Base-by-base conservation (phyloP, 371 early-diverging fungal genomes). In the Lichtheimia corymbifera region DNA sequence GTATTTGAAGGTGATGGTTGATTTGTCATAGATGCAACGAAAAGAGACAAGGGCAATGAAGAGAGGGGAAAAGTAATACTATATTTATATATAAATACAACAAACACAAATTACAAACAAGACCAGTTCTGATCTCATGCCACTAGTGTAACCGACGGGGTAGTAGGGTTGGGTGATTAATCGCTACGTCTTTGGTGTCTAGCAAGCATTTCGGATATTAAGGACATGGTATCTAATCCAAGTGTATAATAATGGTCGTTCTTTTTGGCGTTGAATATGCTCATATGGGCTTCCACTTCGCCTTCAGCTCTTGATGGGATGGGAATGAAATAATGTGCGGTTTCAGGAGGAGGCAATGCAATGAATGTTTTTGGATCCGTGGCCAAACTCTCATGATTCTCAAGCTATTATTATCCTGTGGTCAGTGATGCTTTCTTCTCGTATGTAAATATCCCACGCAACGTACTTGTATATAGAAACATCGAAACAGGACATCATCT, bases 181-280 rank as follows among this genome's bases (percentile, higher is more conserved):
- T 35, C 35, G 4, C 35, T 35, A 35, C 43, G 20, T 56, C 61
- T 2, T n/a, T 61, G 22, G 2, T 51, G 71, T 35, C 70, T 53
- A 24, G 67, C 74, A 3, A 85, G 65, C 83, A 83, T 83, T 27
- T 65, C 67, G 13, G 69, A 65, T 13, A 85, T 65, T 17, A 77
- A 49, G n/a, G 64, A 60, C 3, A 77, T 71, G 0, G 83, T 71
- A 53, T 81, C 80, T 12, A 66, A 71, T 0, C 83, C 82, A 47
- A 85, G 63, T n/a, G 66, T 64, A 64, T 85, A 83, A 50, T 82
- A 83, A 30, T 77, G 70, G 42, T 65, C 73, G 30, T 79, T 80
- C 54, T 81, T 80, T 44, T 47, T 42, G 0, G 86, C 76, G 44
- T 82, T 73, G 53, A 85, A 85, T 74, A 85, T 85, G 56, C 76